phyloP scores from a whole-genome alignment of 179 eudicot species.

The Spergularia azorica region DNA sequence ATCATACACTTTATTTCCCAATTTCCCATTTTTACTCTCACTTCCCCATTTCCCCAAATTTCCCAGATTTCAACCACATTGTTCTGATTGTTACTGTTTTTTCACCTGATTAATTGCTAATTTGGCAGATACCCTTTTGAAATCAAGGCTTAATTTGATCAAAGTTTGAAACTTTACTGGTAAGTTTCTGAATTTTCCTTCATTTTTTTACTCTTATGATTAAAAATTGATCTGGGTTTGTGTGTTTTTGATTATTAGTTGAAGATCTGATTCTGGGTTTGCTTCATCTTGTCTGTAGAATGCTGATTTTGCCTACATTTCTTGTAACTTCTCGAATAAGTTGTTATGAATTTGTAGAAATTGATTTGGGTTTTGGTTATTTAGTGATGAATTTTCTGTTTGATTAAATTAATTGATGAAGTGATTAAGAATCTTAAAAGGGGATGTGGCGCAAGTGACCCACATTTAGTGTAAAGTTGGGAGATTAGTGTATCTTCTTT shows the following conservation, averaged over 20 bases:
- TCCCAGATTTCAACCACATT: conserved; percentile 20
- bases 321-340: conserved; percentile 5
- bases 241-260: neutral
- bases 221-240: conserved; percentile 16
- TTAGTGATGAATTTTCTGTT: neutral
- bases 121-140: conserved; percentile 22
- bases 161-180: conserved; percentile 18
- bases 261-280: conserved; percentile 35
- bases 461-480: conserved; percentile 30
- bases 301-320: conserved; percentile 14
- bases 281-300: conserved; percentile 12
- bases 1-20: conserved; percentile 20
- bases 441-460: conserved; percentile 36
- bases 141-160: conserved; percentile 4
- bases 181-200: conserved; percentile 10
- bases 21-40: neutral
- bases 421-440: conserved; percentile 17
- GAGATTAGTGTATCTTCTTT: conserved; percentile 1
- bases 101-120: neutral
- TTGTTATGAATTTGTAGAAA: neutral
- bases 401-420: conserved; percentile 18
- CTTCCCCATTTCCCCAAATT: conserved; percentile 11
- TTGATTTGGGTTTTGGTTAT: conserved; percentile 8
- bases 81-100: neutral
- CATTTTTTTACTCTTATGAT: neutral